Evolutionary conservation across 192 early-diverging fungal genomes (phyloP).

Genomic region (Coemansia asiatica): DNA sequence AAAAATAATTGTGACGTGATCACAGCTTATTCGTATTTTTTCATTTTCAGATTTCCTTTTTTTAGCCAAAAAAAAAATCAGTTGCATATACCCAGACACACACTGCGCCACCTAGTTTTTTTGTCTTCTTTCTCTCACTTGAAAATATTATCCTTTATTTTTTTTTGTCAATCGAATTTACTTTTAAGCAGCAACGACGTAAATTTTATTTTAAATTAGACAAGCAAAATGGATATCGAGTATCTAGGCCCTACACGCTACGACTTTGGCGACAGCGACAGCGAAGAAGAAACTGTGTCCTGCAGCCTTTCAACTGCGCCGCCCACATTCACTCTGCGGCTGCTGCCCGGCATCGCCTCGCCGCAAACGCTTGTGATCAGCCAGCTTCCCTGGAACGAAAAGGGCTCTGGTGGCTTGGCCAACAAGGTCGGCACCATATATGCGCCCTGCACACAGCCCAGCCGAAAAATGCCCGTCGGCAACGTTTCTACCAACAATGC

Average conservation of each 20-base stretch:
- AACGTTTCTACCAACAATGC: slow-evolving; percentile 10
- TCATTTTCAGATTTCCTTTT: too few species aligned
- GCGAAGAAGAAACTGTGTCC: slow-evolving; percentile 30
- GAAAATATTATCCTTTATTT: slow-evolving; percentile 4
- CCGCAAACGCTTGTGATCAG: slow-evolving; percentile 30
- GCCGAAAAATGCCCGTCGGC: slow-evolving; percentile 10
- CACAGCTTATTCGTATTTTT: slow-evolving; percentile 2
- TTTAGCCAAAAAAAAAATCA: slow-evolving; percentile 4
- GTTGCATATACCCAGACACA: too few species aligned
- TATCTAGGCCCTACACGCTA: slow-evolving; percentile 43
- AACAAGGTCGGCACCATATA: slow-evolving; percentile 32
- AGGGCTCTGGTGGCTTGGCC: background rate
- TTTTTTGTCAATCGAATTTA: background rate
- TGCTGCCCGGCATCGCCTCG: slow-evolving; percentile 3
- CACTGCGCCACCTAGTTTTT: too few species aligned
- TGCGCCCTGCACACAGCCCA: slow-evolving; percentile 16
- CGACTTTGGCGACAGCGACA: slow-evolving; percentile 44
- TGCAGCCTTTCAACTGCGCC: background rate
- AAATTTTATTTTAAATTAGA: background rate
- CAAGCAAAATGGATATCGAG: slow-evolving; percentile 33
- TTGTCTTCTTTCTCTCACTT: background rate
- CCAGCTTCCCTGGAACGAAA: slow-evolving; percentile 15
- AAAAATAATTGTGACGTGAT: background rate
- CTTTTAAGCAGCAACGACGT: background rate
- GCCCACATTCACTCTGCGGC: slow-evolving; percentile 28